Percentiles rank a stretch among this genome's conserved stretches.
These are phyloP conservation scores for Solanum pinnatisectum DNA, from an alignment of 257 asterid species.

Conservation along the genomic window DNA sequence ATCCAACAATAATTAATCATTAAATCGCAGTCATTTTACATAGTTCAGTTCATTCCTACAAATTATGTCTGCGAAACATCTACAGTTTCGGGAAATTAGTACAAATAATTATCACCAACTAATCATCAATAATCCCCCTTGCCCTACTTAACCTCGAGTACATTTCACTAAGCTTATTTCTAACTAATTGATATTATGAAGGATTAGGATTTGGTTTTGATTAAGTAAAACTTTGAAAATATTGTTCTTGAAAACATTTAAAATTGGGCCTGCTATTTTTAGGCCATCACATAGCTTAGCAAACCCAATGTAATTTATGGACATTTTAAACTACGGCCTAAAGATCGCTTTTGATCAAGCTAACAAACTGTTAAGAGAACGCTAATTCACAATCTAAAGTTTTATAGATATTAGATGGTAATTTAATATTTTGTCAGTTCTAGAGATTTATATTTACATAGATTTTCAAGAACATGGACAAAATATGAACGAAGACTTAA, in stretches of 20 bases:
- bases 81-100: no score
- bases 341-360: background rate
- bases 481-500: no score
- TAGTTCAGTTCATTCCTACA: no score
- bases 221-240: background rate
- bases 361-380: background rate
- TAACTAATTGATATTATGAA: background rate
- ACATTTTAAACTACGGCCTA: background rate
- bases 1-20: no score
- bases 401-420: background rate
- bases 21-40: no score
- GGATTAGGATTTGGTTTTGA: background rate
- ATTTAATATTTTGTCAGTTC: background rate
- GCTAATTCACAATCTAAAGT: background rate
- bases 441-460: background rate
- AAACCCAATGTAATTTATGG: background rate
- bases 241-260: background rate
- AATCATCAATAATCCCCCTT: background rate
- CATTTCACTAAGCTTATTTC: no score
- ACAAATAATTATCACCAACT: no score
- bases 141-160: background rate
- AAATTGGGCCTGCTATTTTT: background rate
- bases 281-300: background rate
- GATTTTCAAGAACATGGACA: background rate
- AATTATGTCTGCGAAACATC: no score